These are phyloP conservation scores for Phaeophleospora eucalypticola DNA, from an alignment of 2,329 filamentous ascomycete species.

Conservation along the genomic window DNA sequence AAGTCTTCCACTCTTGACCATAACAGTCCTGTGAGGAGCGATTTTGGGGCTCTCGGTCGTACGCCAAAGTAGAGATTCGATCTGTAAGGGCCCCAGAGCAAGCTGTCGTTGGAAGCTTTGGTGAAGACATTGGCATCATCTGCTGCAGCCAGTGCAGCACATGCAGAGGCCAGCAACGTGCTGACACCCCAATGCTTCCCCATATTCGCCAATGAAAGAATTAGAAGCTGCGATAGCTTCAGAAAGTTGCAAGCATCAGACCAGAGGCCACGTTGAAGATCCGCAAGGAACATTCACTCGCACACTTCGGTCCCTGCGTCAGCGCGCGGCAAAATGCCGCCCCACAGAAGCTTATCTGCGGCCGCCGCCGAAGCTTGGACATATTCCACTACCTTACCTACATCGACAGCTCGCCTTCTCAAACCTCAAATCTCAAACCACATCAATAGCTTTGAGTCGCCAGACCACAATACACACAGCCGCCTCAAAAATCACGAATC, in stretches of 20 bases:
- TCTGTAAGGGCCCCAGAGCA: slow-evolving; percentile 94
- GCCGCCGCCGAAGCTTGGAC: too few relatives aligned
- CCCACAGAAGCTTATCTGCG: too few relatives aligned
- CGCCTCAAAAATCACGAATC: too few relatives aligned
- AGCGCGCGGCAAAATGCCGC: not conserved
- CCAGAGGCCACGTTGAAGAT: slow-evolving; percentile 1
- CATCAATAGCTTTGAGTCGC: too few relatives aligned
- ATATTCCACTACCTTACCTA: not conserved
- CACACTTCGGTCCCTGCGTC: not conserved
- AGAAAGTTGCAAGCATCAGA: not conserved
- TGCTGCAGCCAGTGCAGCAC: slow-evolving; percentile 18
- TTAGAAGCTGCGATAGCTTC: not conserved
- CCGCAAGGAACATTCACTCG: not conserved
- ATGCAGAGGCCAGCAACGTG: slow-evolving; percentile 22
- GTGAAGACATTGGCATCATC: slow-evolving; percentile 29
- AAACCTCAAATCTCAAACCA: too few relatives aligned
- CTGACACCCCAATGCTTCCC: slow-evolving; percentile 22
- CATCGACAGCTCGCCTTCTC: too few relatives aligned
- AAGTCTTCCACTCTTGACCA: slow-evolving; percentile 86
- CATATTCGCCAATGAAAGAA: slow-evolving; percentile 12
- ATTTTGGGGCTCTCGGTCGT: slow-evolving; percentile 74
- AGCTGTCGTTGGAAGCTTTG: slow-evolving; percentile 66
- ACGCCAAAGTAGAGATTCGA: slow-evolving; percentile 94
- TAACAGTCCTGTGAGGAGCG: slow-evolving; percentile 75
- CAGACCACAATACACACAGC: too few relatives aligned